These are phyloP conservation scores for Solanum pennellii DNA, from an alignment of 257 asterid genomes.

Conservation along the genomic window DNA sequence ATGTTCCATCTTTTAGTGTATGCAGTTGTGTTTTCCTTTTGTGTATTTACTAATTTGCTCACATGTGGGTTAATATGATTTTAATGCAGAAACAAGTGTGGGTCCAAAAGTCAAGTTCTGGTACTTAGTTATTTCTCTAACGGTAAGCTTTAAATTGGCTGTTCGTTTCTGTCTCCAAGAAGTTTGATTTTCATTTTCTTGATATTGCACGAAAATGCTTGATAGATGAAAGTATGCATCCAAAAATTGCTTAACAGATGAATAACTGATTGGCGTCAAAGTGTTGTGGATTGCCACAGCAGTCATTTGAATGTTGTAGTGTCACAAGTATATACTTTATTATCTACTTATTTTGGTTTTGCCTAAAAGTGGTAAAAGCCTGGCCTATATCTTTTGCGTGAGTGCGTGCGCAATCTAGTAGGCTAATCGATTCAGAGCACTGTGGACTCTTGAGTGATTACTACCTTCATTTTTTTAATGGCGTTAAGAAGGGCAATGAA, in stretches of 20 bases:
- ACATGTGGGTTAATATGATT: background rate
- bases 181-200: background rate
- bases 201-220: background rate
- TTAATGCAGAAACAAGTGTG: constrained; percentile 83
- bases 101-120: constrained; percentile 93
- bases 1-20: background rate
- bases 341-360: background rate
- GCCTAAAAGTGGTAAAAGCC: background rate
- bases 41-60: background rate
- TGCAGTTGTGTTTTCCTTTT: background rate
- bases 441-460: background rate
- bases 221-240: background rate
- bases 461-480: background rate
- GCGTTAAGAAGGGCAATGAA: too few species aligned
- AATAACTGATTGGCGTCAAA: background rate
- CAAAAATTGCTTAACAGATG: background rate
- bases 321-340: background rate
- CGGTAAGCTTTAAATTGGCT: constrained; percentile 34
- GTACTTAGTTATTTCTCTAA: constrained; percentile 40
- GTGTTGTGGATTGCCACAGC: background rate
- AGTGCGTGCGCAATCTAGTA: background rate
- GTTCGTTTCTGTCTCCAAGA: background rate
- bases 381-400: background rate
- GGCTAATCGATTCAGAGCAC: background rate
- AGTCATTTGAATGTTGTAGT: background rate